Evolutionary conservation across 2,329 filamentous ascomycete species (phyloP).

Genomic region (Colletotrichum spinosum): DNA sequence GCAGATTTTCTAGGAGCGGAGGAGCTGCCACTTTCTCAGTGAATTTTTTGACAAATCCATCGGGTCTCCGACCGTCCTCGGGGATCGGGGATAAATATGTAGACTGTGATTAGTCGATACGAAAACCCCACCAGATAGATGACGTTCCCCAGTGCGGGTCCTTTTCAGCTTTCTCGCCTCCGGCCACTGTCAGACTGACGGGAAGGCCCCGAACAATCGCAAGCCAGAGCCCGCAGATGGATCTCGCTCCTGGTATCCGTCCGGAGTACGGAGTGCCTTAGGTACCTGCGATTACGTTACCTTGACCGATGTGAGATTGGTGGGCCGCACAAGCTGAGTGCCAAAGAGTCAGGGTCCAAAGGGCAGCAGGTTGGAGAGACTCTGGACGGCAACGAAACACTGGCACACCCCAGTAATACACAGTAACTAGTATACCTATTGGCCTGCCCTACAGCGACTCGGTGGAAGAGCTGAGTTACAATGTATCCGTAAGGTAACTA

Average conservation of each 20-base stretch:
- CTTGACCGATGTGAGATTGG: too few relatives aligned
- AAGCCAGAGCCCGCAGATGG: conserved; percentile 7
- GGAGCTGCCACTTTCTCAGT: conserved; percentile 13
- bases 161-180: conserved; percentile 4
- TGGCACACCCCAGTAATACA: too few relatives aligned
- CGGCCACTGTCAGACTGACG: conserved; percentile 15
- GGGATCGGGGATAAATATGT: conserved; percentile 32
- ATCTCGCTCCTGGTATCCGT: background rate
- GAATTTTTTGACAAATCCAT: conserved; percentile 25
- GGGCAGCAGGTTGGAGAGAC: too few relatives aligned
- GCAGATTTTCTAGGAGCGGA: conserved; percentile 21
- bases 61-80: conserved; percentile 22
- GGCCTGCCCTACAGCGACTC: too few relatives aligned
- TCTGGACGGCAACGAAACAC: too few relatives aligned
- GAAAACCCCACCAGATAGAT: conserved; percentile 14
- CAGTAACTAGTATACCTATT: too few relatives aligned
- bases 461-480: too few relatives aligned
- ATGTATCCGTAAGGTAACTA: background rate
- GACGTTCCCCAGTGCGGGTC: conserved; percentile 24
- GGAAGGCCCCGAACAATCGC: background rate
- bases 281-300: too few relatives aligned
- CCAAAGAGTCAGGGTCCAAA: too few relatives aligned
- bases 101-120: conserved; percentile 20
- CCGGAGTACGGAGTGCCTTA: too few relatives aligned
- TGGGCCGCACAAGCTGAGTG: too few relatives aligned